phyloP scores from a whole-genome alignment of 108 stramenopile genomes.

The Discostella pseudostelligera region DNA sequence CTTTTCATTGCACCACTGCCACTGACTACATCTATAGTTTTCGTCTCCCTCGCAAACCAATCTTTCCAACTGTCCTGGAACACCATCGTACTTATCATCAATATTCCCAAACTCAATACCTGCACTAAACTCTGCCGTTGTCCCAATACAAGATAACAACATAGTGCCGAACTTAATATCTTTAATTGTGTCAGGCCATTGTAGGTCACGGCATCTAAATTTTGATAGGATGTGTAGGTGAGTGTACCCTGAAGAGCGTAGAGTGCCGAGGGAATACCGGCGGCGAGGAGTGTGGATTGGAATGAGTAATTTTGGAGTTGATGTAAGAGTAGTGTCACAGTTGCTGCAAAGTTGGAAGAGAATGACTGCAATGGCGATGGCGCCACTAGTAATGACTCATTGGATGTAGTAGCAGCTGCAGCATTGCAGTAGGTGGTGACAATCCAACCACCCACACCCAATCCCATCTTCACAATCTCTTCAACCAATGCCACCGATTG shows the following conservation, averaged over 20 bases:
- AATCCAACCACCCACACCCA: constrained; percentile 44
- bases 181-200: constrained; percentile 92
- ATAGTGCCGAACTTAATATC: constrained; percentile 86
- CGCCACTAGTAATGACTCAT: background rate
- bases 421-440: background rate
- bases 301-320: constrained; percentile 46
- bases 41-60: constrained; percentile 9
- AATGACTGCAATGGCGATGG: background rate
- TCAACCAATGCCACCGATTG: constrained; percentile 64
- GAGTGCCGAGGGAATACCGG: constrained; percentile 76
- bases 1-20: background rate
- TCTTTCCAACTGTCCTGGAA: constrained; percentile 56
- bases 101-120: constrained; percentile 64
- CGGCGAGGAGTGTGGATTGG: constrained; percentile 47
- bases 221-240: constrained; percentile 69
- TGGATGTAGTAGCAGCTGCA: background rate
- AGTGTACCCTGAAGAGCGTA: constrained; percentile 84
- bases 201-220: constrained; percentile 82
- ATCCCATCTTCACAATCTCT: constrained; percentile 60
- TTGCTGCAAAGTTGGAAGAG: background rate
- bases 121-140: constrained; percentile 66
- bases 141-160: constrained; percentile 82
- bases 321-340: constrained; percentile 2
- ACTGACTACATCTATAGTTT: background rate
- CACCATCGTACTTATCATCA: constrained; percentile 64